A percentile compares a stretch with the other conserved stretches of the same genome.
phyloP scores from a whole-genome alignment of 2,329 filamentous ascomycete species.

The Aspergillus piperis region DNA sequence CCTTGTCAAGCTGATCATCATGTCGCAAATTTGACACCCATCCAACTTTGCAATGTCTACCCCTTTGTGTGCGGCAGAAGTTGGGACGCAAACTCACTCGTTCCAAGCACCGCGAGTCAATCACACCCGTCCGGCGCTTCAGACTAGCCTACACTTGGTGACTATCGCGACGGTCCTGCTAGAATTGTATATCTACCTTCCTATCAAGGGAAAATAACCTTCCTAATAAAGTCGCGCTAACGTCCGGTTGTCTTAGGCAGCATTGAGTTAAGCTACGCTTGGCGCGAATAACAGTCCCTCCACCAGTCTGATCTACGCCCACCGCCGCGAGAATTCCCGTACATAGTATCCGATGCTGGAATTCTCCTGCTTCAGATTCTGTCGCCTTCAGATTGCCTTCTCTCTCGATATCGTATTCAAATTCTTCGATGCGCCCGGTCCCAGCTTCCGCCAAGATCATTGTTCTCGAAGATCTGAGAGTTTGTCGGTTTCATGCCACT shows the following conservation, averaged over 20 bases:
- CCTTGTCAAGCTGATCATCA: conserved; percentile 47
- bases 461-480: conserved; percentile 62
- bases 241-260: conserved; percentile 55
- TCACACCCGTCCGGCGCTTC: conserved; percentile 50
- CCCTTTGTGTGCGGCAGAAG: conserved; percentile 52
- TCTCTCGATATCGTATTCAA: conserved; percentile 72
- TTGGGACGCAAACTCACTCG: conserved; percentile 55
- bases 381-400: conserved; percentile 37
- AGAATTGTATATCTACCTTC: not conserved
- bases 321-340: conserved; percentile 53
- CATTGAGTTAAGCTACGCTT: conserved; percentile 72
- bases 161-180: not conserved
- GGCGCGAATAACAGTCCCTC: conserved; percentile 57
- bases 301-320: too few species aligned
- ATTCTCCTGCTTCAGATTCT: too few species aligned
- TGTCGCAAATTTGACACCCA: conserved; percentile 18
- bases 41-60: too few species aligned
- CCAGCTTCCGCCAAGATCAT: conserved; percentile 69
- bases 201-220: not conserved
- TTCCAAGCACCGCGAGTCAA: conserved; percentile 57
- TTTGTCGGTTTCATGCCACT: conserved; percentile 66
- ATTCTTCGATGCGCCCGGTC: conserved; percentile 67
- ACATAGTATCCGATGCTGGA: not conserved
- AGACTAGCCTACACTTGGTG: conserved; percentile 49
- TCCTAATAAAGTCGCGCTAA: not conserved